Percentiles rank a stretch among this genome's conserved stretches.
phyloP scores from a whole-genome alignment of 352 stramenopile genomes.

The Globisporangium rhizosaccharum region DNA sequence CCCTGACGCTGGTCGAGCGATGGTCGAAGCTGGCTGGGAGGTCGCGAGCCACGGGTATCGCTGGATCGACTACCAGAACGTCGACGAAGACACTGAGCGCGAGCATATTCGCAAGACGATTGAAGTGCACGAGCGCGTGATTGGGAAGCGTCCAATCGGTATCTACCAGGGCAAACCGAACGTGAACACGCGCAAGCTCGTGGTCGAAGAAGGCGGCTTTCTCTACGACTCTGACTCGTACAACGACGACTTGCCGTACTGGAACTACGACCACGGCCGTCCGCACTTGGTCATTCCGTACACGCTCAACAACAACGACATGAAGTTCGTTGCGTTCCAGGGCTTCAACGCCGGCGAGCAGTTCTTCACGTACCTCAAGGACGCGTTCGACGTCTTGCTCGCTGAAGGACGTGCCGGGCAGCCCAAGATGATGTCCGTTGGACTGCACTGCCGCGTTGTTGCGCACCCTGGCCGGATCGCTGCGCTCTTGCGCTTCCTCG shows the following conservation, averaged over 20 bases:
- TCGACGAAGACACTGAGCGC: slow-evolving; percentile 87
- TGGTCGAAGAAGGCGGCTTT: slow-evolving; percentile 92
- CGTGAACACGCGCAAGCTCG: slow-evolving; percentile 85
- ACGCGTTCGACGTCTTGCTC: slow-evolving; percentile 84
- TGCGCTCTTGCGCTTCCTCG: slow-evolving; percentile 90
- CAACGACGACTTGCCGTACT: slow-evolving; percentile 95
- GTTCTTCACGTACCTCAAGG: slow-evolving; percentile 93
- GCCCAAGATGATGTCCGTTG: slow-evolving; percentile 96
- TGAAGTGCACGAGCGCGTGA: slow-evolving; percentile 85
- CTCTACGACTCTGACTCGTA: slow-evolving; percentile 96
- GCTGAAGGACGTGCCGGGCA: slow-evolving; percentile 81
- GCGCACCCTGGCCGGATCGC: slow-evolving; percentile 86
- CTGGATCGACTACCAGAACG: slow-evolving; percentile 95
- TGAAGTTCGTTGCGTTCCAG: slow-evolving; percentile 92
- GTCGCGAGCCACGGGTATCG: slow-evolving; percentile 92
- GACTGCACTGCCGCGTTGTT: slow-evolving; percentile 91
- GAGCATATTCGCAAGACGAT: slow-evolving; percentile 92
- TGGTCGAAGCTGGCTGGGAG: slow-evolving; percentile 92
- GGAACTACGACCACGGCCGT: slow-evolving; percentile 83
- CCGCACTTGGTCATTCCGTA: slow-evolving; percentile 95
- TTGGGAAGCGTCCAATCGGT: slow-evolving; percentile 88
- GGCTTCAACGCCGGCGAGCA: slow-evolving; percentile 91
- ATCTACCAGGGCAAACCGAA: slow-evolving; percentile 97
- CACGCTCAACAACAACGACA: slow-evolving; percentile 95
- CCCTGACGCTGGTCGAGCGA: slow-evolving; percentile 80